Conservation (phyloP, 2,329 filamentous ascomycete species). For the Diaporthe sp. region DNA sequence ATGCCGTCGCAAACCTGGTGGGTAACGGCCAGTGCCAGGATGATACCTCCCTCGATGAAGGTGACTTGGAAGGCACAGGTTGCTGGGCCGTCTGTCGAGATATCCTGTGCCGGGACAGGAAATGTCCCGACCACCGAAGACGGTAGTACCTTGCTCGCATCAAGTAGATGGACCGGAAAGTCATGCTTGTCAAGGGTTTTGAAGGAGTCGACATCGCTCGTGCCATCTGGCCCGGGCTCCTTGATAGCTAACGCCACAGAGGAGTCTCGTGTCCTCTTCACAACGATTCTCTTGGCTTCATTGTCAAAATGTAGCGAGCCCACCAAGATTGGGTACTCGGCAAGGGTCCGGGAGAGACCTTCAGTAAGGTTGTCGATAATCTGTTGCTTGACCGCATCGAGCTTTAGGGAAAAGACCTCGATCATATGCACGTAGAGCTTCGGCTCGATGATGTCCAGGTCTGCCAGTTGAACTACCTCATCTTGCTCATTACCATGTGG, state of each 20-base stretch:
- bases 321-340: constrained; percentile 28
- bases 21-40: constrained; percentile 45
- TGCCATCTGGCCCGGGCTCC: constrained; percentile 4
- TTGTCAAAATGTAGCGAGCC: constrained; percentile 33
- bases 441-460: constrained; percentile 25
- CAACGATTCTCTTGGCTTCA: constrained; percentile 17
- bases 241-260: constrained; percentile 28
- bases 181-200: constrained; percentile 26
- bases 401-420: constrained; percentile 29
- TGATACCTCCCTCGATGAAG: constrained; percentile 47
- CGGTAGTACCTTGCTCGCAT: constrained; percentile 30
- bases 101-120: constrained; percentile 18
- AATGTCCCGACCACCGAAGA: constrained; percentile 9
- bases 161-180: constrained; percentile 34
- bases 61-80: constrained; percentile 43
- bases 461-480: constrained; percentile 28
- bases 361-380: constrained; percentile 6
- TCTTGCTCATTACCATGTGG: constrained; percentile 13
- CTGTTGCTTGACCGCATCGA: constrained; percentile 5
- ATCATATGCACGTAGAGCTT: constrained; percentile 34
- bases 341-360: constrained; percentile 27
- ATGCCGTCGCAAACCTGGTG: constrained; percentile 44
- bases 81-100: constrained; percentile 20
- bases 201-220: constrained; percentile 25
- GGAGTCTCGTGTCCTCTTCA: constrained; percentile 6